Conservation (phyloP, 768 basidiomycete species). For the Terana coerulea region DNA sequence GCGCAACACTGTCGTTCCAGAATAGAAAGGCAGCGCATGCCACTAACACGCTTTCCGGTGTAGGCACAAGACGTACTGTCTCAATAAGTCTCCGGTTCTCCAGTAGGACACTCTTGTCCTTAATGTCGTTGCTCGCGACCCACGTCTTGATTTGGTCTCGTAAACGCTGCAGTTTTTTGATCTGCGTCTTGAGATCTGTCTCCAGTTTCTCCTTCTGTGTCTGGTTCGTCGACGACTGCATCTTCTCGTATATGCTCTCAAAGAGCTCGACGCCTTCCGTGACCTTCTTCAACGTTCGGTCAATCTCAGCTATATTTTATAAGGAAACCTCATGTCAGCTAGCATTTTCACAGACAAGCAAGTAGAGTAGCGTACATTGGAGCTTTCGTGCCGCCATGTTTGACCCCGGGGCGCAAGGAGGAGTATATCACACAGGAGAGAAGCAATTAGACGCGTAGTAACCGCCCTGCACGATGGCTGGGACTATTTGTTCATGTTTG, state of each 20-base stretch:
- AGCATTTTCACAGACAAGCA: neutral
- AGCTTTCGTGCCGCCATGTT: constrained; percentile 89
- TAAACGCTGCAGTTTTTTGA: constrained; percentile 88
- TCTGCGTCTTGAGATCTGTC: constrained; percentile 93
- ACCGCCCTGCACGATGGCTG: constrained; percentile 1
- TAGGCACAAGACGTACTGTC: constrained; percentile 58
- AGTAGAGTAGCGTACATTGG: constrained; percentile 53
- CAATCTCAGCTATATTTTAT: constrained; percentile 96
- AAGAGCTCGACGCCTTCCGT: constrained; percentile 92
- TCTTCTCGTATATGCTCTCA: constrained; percentile 96
- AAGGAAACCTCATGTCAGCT: neutral
- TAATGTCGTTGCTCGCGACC: constrained; percentile 97
- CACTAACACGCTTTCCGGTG: neutral
- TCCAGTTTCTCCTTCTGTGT: constrained; percentile 99
- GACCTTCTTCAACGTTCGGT: constrained; percentile 97
- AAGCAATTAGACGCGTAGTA: constrained; percentile 5
- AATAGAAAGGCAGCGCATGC: neutral
- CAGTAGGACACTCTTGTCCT: constrained; percentile 90
- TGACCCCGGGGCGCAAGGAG: constrained; percentile 21
- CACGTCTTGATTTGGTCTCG: constrained; percentile 93
- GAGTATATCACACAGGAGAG: constrained; percentile 13
- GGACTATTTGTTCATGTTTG: constrained; percentile 12
- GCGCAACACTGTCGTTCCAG: neutral
- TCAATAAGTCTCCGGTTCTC: constrained; percentile 97
- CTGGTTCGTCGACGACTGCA: constrained; percentile 92